Evolutionary conservation across 1,284 basidiomycete species (phyloP).

Genomic region (Pyrrhoderma lamaoense): DNA sequence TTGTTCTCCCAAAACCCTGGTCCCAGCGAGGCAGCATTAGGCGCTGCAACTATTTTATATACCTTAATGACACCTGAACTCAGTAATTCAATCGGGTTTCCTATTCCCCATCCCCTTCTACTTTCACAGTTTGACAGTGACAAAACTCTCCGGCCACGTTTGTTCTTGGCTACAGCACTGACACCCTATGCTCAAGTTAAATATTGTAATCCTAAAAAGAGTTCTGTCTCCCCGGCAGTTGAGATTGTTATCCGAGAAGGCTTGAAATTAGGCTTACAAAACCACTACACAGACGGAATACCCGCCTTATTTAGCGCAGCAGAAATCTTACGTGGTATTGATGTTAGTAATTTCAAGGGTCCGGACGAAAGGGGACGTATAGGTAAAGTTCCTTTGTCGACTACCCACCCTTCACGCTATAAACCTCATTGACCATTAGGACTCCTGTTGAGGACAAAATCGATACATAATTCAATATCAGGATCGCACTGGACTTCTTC

Average conservation of each 20-base stretch:
- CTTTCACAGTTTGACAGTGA: conserved; percentile 33
- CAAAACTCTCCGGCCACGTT: conserved; percentile 42
- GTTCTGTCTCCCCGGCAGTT: conserved; percentile 47
- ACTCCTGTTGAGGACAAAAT: conserved; percentile 55
- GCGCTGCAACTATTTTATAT: conserved; percentile 55
- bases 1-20: conserved; percentile 39
- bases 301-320: conserved; percentile 60
- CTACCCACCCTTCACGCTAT: too few relatives aligned
- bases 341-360: conserved; percentile 30
- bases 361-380: conserved; percentile 49
- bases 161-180: conserved; percentile 69
- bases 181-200: conserved; percentile 55
- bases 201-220: conserved; percentile 56
- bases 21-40: conserved; percentile 36
- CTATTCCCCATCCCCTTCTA: conserved; percentile 40
- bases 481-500: conserved; percentile 69
- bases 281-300: conserved; percentile 71
- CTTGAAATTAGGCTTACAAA: conserved; percentile 76
- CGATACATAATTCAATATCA: conserved; percentile 54
- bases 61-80: conserved; percentile 31
- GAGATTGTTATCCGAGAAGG: conserved; percentile 76
- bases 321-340: conserved; percentile 38
- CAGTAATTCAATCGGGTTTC: conserved; percentile 20
- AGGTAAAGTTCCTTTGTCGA: conserved; percentile 37
- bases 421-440: conserved; percentile 43